Conservation (phyloP, 2,329 filamentous ascomycete genomes). For the Venturia aucupariae region DNA sequence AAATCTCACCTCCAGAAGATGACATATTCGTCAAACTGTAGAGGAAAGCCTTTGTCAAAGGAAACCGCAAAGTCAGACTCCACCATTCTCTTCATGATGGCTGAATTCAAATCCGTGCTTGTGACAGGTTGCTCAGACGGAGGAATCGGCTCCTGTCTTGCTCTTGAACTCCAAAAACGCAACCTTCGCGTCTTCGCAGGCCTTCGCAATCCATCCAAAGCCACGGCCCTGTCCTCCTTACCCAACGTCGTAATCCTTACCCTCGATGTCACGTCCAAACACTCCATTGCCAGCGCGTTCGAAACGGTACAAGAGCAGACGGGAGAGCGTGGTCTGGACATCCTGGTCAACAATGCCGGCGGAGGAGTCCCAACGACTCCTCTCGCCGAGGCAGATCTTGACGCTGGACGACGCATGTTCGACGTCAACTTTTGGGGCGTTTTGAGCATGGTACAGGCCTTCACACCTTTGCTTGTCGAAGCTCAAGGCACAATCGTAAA, state of each 20-base stretch:
- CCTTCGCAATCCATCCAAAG: constrained; percentile 21
- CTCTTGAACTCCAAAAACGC: background rate
- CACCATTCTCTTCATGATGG: background rate
- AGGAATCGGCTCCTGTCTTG: background rate
- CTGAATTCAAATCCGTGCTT: background rate
- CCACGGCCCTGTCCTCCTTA: constrained; percentile 18
- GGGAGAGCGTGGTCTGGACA: constrained; percentile 26
- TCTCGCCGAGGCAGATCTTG: constrained; percentile 28
- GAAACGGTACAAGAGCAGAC: constrained; percentile 20
- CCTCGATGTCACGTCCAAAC: constrained; percentile 23
- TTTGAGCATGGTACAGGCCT: constrained; percentile 30
- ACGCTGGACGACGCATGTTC: constrained; percentile 28
- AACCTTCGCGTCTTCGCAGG: background rate
- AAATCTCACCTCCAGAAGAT: no score
- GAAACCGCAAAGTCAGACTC: no score
- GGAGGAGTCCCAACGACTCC: constrained; percentile 25
- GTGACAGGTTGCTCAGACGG: constrained; percentile 4
- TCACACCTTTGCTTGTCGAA: constrained; percentile 21
- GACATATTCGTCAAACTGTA: no score
- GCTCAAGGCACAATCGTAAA: constrained; percentile 29
- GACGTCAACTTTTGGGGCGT: constrained; percentile 36
- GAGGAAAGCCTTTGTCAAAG: no score
- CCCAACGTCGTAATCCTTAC: constrained; percentile 22
- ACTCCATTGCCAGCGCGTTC: constrained; percentile 21
- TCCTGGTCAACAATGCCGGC: constrained; percentile 38